Base-by-base conservation (phyloP, 2,329 filamentous ascomycete species). In the Didymella glomerata region DNA sequence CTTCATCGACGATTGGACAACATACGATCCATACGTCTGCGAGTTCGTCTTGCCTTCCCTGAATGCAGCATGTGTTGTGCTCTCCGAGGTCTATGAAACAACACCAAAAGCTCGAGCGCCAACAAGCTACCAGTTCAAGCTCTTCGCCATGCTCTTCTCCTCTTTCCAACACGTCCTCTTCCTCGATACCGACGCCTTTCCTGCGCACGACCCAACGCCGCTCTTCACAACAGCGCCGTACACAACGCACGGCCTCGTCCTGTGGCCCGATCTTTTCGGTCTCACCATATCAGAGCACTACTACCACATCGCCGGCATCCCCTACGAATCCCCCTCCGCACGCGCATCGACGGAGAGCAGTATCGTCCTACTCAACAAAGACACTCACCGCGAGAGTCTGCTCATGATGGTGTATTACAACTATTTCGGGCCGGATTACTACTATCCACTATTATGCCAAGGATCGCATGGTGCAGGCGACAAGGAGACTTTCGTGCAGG, bases 81-180 rank as follows among this genome's bases (percentile, higher is more conserved):
- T 77, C 4, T 68, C 67, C 5, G 71, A 74, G 46, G 68, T 66
- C 28, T 69, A 69, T 56, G 44, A 57, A 20, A 59, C 53, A 2
- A 61, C 48, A 4, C 11, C 36, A 1, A 38, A 59, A 9, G 67
- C 75, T 10, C 57, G 47, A 11, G 52, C 45, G 10, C 65, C 63
- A 2, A 62, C 63, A 68, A 70, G 42, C 47, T 86, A 80, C 67
- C 85, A 87, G 66, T 82, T 83, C 75, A 87, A 87, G 69, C 78
- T 83, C 36, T 82, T 86, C 62, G 78, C 85, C 4, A 80, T 87
- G 18, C 75, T 88, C 2, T 83, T 86, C 61, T 86, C 85, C 1
- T 83, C 84, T 4, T 88, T 86, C 63, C 82, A 86, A 67, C 80
- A 86, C 52, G 79, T 86, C 11, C 77, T 88, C 18, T 86, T 85